These are phyloP conservation scores for Sanghuangporus baumii DNA, from an alignment of 1,284 basidiomycete species.

Conservation along the genomic window DNA sequence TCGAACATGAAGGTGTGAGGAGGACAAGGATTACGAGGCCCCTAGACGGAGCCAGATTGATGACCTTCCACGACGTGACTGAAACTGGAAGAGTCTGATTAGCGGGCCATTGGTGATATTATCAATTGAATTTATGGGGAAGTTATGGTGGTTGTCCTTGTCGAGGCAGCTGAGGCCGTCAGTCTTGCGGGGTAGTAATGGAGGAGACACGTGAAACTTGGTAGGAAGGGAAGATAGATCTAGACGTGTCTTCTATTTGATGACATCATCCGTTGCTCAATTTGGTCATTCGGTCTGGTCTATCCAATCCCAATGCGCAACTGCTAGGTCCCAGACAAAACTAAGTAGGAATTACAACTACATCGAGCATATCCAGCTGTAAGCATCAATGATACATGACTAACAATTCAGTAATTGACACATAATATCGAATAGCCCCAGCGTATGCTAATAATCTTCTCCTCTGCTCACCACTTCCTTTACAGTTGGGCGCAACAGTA, in stretches of 20 bases:
- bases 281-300: too few species aligned
- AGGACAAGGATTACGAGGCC: neutral
- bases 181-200: too few species aligned
- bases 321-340: too few species aligned
- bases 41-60: neutral
- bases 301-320: too few species aligned
- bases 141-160: too few species aligned
- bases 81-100: neutral
- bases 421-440: too few species aligned
- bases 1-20: neutral
- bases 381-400: neutral
- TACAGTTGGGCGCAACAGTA: constrained; percentile 83
- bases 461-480: constrained; percentile 96
- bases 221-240: too few species aligned
- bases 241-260: too few species aligned
- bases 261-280: too few species aligned
- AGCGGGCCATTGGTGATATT: neutral
- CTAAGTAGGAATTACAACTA: too few species aligned
- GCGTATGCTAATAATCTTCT: constrained; percentile 68
- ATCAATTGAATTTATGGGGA: neutral
- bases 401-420: neutral
- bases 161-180: neutral
- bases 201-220: too few species aligned
- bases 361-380: too few species aligned
- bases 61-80: neutral